phyloP scores from a whole-genome alignment of 352 stramenopile species.

The Phytophthora litchii region DNA sequence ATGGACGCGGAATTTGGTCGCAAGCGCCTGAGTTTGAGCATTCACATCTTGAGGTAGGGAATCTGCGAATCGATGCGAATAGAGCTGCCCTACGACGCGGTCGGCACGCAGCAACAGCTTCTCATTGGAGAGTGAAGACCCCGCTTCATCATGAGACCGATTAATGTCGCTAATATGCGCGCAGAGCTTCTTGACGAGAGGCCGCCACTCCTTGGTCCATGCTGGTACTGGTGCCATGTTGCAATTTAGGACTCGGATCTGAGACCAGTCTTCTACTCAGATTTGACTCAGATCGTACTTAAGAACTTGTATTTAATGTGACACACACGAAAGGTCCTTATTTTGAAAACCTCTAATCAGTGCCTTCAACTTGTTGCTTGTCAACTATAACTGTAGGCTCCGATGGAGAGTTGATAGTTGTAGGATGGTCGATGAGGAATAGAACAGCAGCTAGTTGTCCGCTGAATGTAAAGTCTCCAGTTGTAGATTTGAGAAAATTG shows the following conservation, averaged over 20 bases:
- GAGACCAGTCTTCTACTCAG: too few relatives aligned
- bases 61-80: slow-evolving; percentile 58
- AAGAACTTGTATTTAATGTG: not conserved
- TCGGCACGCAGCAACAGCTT: slow-evolving; percentile 46
- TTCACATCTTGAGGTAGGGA: slow-evolving; percentile 52
- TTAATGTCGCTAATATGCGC: slow-evolving; percentile 19
- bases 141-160: not conserved
- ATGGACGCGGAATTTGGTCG: slow-evolving; percentile 63
- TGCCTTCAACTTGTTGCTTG: not conserved
- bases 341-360: not conserved
- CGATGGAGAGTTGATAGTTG: not conserved
- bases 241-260: not conserved
- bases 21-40: slow-evolving; percentile 44
- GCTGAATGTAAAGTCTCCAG: slow-evolving; percentile 51
- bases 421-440: slow-evolving; percentile 40
- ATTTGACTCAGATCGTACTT: too few relatives aligned
- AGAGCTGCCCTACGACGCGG: slow-evolving; percentile 55
- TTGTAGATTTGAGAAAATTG: slow-evolving; percentile 30
- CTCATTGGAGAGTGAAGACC: slow-evolving; percentile 23
- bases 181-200: slow-evolving; percentile 57
- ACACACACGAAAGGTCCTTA: not conserved
- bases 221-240: slow-evolving; percentile 39
- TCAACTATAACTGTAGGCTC: not conserved
- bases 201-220: slow-evolving; percentile 71
- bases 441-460: slow-evolving; percentile 51